Conservation (phyloP, 495 filamentous ascomycete species). For the Cercophora sp. region DNA sequence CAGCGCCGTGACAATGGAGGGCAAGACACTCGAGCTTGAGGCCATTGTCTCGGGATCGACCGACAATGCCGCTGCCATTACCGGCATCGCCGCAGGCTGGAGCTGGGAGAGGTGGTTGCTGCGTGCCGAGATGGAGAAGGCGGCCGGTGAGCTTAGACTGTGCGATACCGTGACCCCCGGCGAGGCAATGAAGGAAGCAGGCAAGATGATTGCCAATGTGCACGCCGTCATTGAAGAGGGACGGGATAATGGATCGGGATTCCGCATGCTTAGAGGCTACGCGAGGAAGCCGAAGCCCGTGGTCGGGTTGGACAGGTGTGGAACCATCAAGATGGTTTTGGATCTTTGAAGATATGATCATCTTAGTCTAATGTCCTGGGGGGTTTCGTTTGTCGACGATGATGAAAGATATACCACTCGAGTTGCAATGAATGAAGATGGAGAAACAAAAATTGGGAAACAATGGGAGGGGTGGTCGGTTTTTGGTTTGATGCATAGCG, state of each 20-base stretch:
- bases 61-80: constrained; percentile 66
- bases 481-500: no score
- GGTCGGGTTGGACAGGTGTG: constrained; percentile 1
- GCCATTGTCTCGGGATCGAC: constrained; percentile 68
- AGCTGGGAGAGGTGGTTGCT: constrained; percentile 96
- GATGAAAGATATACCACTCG: no score
- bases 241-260: constrained; percentile 71
- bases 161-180: constrained; percentile 43
- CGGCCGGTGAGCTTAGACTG: constrained; percentile 57
- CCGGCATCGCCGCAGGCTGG: constrained; percentile 82
- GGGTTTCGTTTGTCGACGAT: no score
- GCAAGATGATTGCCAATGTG: constrained; percentile 66
- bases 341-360: no score
- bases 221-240: constrained; percentile 81
- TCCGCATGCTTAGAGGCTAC: constrained; percentile 82
- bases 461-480: no score
- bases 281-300: constrained; percentile 69
- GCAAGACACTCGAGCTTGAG: constrained; percentile 54
- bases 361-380: no score
- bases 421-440: no score
- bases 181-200: constrained; percentile 43
- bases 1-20: constrained; percentile 45
- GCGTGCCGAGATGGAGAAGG: constrained; percentile 79
- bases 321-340: constrained; percentile 19
- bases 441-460: no score